Conservation (phyloP, 371 early-diverging fungal genomes). For the Mucor mucedo region DNA sequence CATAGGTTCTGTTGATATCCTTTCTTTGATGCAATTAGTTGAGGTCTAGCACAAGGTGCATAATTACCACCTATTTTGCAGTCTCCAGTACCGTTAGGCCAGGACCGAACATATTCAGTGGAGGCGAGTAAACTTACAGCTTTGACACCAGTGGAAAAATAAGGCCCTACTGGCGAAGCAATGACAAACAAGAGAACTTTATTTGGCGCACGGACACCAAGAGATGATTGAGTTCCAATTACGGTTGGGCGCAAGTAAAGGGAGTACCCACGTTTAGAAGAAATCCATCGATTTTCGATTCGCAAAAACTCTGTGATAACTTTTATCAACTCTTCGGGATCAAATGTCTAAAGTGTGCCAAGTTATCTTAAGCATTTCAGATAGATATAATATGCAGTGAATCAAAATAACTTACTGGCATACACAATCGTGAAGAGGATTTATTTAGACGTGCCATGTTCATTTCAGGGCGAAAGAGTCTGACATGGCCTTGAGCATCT, state of each 20-base stretch:
- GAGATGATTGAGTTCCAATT: slow-evolving; percentile 85
- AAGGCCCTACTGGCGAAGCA: slow-evolving; percentile 91
- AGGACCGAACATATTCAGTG: slow-evolving; percentile 82
- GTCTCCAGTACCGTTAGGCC: slow-evolving; percentile 95
- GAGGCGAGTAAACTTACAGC: slow-evolving; percentile 84
- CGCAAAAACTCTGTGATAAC: slow-evolving; percentile 81
- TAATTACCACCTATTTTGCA: slow-evolving; percentile 89
- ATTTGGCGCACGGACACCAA: slow-evolving; percentile 70
- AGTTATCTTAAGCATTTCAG: too few relatives aligned
- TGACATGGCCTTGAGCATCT: slow-evolving; percentile 77
- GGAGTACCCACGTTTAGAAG: slow-evolving; percentile 86
- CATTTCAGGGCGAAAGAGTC: slow-evolving; percentile 88
- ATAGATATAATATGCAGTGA: background rate
- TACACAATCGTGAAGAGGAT: slow-evolving; percentile 75
- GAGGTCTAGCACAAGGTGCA: slow-evolving; percentile 74
- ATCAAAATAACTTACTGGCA: slow-evolving; percentile 63
- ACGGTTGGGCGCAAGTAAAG: slow-evolving; percentile 93
- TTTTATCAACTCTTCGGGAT: slow-evolving; percentile 75
- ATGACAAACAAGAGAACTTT: slow-evolving; percentile 84
- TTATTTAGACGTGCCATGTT: slow-evolving; percentile 84
- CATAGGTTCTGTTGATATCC: slow-evolving; percentile 92
- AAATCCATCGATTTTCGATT: slow-evolving; percentile 85
- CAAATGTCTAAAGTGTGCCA: slow-evolving; percentile 57
- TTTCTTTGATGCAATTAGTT: slow-evolving; percentile 76
- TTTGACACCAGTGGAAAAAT: slow-evolving; percentile 86